phyloP scores from a whole-genome alignment of 1,284 basidiomycete species.

The Ustanciosporium gigantosporum region DNA sequence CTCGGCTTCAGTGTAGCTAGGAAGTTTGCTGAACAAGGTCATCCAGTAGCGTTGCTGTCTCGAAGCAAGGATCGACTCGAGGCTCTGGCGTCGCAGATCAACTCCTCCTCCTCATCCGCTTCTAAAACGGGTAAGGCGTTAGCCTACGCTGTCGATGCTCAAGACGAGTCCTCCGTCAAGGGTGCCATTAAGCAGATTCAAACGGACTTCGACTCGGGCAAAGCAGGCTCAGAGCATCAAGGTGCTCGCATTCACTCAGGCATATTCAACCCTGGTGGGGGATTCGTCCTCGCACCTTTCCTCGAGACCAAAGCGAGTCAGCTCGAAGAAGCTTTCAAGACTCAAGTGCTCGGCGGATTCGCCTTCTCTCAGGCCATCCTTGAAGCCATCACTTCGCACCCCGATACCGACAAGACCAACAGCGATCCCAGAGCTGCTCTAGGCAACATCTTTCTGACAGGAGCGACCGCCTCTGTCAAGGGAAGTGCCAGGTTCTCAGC shows the following conservation, averaged over 20 bases:
- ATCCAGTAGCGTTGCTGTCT: slow-evolving; percentile 37
- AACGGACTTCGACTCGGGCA: slow-evolving; percentile 15
- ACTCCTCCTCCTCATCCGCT: not conserved
- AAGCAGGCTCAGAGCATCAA: slow-evolving; percentile 15
- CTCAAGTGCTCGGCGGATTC: slow-evolving; percentile 35
- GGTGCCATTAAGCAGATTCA: slow-evolving; percentile 15
- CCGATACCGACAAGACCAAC: slow-evolving; percentile 4
- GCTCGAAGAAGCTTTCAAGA: slow-evolving; percentile 28
- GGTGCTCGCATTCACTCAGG: slow-evolving; percentile 29
- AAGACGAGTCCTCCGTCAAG: slow-evolving; percentile 18
- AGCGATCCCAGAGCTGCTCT: slow-evolving; percentile 3
- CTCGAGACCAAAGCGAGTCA: slow-evolving; percentile 33
- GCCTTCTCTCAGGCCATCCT: slow-evolving; percentile 29
- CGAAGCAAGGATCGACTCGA: slow-evolving; percentile 25
- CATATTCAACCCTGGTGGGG: slow-evolving; percentile 36
- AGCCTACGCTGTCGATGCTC: slow-evolving; percentile 26
- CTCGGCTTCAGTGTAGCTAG: slow-evolving; percentile 25
- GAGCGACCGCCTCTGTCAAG: slow-evolving; percentile 40
- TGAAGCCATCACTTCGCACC: slow-evolving; percentile 19
- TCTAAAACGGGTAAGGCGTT: slow-evolving; percentile 11
- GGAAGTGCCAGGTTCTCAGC: slow-evolving; percentile 34
- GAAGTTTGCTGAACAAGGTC: slow-evolving; percentile 27
- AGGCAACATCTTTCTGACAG: slow-evolving; percentile 30
- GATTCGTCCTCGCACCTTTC: slow-evolving; percentile 19
- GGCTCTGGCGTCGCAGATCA: slow-evolving; percentile 26